Percentiles rank a stretch among this genome's conserved stretches.
phyloP scores from a whole-genome alignment of 768 basidiomycete species.

The Lyophyllum atratum region DNA sequence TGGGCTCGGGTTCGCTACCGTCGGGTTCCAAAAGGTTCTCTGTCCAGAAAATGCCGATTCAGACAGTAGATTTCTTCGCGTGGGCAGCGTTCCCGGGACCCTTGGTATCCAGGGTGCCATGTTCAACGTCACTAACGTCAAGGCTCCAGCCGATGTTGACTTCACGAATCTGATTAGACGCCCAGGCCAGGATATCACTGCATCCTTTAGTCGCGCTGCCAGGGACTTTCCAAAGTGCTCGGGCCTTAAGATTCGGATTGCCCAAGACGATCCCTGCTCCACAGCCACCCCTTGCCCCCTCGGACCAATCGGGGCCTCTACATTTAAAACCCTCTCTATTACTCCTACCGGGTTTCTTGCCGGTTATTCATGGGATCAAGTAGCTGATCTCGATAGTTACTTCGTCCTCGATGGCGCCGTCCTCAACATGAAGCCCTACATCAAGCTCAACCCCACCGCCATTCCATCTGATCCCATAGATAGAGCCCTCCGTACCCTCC shows the following conservation, averaged over 20 bases:
- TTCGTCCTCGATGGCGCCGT: conserved; percentile 93
- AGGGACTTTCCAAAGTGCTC: conserved; percentile 67
- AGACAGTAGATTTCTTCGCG: conserved; percentile 47
- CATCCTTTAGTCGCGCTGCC: conserved; percentile 72
- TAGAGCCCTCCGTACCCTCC: conserved; percentile 73
- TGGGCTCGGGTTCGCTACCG: conserved; percentile 86
- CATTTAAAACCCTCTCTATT: conserved; percentile 63
- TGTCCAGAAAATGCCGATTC: conserved; percentile 65
- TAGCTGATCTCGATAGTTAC: conserved; percentile 69
- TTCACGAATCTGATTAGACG: conserved; percentile 54
- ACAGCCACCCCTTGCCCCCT: conserved; percentile 65
- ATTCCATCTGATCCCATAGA: conserved; percentile 81
- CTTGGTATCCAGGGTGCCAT: conserved; percentile 78
- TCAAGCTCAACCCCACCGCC: conserved; percentile 66
- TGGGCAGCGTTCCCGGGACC: conserved; percentile 60
- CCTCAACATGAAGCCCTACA: conserved; percentile 89
- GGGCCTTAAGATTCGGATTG: conserved; percentile 63
- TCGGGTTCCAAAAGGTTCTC: conserved; percentile 90
- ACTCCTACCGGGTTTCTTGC: conserved; percentile 66
- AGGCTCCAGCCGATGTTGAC: conserved; percentile 53
- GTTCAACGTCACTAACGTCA: conserved; percentile 68
- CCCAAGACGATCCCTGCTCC: conserved; percentile 75
- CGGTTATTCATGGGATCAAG: conserved; percentile 93
- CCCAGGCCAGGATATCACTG: conserved; percentile 91
- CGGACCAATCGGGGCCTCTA: conserved; percentile 56